Conservation (phyloP, 1,284 basidiomycete species). For the Pseudozyma pruni region DNA sequence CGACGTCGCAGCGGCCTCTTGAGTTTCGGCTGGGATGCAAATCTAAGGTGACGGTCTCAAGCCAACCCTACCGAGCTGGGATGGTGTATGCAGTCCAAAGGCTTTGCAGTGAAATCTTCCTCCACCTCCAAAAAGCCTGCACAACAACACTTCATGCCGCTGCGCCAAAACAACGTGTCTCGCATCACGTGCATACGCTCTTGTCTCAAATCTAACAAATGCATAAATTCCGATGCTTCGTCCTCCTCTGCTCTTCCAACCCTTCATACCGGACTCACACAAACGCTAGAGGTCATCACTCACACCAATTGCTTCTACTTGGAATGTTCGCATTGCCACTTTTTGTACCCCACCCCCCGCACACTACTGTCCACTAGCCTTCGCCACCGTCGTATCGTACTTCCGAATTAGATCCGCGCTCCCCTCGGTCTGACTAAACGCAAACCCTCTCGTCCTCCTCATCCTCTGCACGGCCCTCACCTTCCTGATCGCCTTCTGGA, state of each 20-base stretch:
- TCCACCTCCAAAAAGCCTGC: background rate
- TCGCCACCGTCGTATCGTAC: slow-evolving; percentile 65
- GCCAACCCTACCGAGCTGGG: no score
- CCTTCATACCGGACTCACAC: no score
- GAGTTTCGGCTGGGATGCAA: no score
- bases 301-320: no score
- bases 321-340: no score
- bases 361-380: slow-evolving; percentile 38
- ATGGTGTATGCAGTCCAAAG: no score
- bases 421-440: slow-evolving; percentile 65
- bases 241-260: no score
- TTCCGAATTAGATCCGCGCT: slow-evolving; percentile 64
- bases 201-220: background rate
- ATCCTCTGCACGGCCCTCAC: slow-evolving; percentile 66
- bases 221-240: background rate
- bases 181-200: slow-evolving; percentile 8
- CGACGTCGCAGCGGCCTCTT: no score
- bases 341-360: no score
- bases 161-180: slow-evolving; percentile 13
- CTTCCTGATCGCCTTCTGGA: slow-evolving; percentile 68
- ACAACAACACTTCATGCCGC: slow-evolving; percentile 2
- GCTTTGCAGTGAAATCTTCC: no score
- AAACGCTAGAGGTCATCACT: no score
- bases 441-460: slow-evolving; percentile 65
- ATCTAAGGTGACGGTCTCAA: no score